Base-by-base conservation (phyloP, 768 basidiomycete species). In the Gloeopeniophorella convolvens region DNA sequence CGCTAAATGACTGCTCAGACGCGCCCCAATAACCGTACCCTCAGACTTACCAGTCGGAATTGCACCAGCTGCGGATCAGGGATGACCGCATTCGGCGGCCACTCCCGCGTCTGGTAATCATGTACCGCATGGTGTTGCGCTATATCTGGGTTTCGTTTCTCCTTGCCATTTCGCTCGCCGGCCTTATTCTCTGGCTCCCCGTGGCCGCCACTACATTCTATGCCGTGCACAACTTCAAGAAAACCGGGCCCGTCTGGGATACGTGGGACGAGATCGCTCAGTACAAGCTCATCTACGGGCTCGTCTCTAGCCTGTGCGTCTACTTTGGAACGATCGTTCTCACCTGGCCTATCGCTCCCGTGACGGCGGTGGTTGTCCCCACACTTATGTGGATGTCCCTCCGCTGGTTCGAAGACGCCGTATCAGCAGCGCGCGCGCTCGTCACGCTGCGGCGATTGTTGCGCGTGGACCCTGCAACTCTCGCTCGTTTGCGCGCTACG, bases 211-310 rank as follows among this genome's bases (percentile, higher is more conserved):
- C 82, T 16, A 85, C 88, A 1, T 78, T 80, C 57, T 75, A 78
- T 59, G 83, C 78, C 2, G 85, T 85, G 18, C 77, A 75, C 59
- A 80, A 82, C 56, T 87, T 87, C 72, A 88, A 85, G 67, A 83
- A 81, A 67, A 83, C 77, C 0, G 89, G 89, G 0, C 88, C 88
- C 1, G 75, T 86, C 31, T 86, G 84, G 70, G 86, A 92, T 61
- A 90, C 87, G 0, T 90, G 80, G 76, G 90, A 92, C 60, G 89
- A 92, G 63, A 89, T 92, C 55, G 87, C 89, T 10, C 87, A 92
- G 62, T 87, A 89, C 66, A 92, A 91, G 64, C 80, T 92, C 45
- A 78, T 84, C 18, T 89, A 89, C 59, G 91, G 91, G 9, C 74
- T 93, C 28, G 59, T 82, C 8, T 83, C 88, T 0, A 89, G 88